Percentiles rank a stretch among this genome's conserved stretches.
Evolutionary conservation across 1,139 yeast genomes (phyloP).

Genomic region (Yamadazyma jaroonii): DNA sequence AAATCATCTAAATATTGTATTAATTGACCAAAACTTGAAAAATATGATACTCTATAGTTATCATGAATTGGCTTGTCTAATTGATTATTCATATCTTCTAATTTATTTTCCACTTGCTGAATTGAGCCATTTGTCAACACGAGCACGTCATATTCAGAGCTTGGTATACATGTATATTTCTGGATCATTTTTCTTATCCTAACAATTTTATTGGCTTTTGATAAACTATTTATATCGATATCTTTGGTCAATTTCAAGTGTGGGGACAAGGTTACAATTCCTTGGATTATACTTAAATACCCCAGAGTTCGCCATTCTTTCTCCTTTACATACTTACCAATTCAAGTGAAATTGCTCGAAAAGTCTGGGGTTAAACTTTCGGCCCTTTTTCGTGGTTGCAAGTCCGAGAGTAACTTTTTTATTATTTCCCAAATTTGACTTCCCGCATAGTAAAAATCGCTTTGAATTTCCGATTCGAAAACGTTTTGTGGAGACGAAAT

Average conservation of each 20-base stretch:
- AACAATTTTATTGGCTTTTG: conserved; percentile 17
- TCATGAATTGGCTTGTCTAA: conserved; percentile 25
- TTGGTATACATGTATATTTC: conserved; percentile 35
- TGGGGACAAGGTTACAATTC: background rate
- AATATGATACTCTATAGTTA: conserved; percentile 24
- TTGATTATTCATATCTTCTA: conserved; percentile 24
- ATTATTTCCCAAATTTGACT: too few species aligned
- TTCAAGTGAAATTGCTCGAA: too few species aligned
- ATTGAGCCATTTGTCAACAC: conserved; percentile 36
- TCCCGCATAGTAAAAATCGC: background rate
- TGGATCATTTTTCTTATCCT: conserved; percentile 28
- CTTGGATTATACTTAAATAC: too few species aligned
- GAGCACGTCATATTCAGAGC: conserved; percentile 32
- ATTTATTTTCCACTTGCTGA: conserved; percentile 28
- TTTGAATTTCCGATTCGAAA: background rate
- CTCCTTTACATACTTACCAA: too few species aligned
- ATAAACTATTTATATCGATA: conserved; percentile 16
- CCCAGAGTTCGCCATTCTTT: too few species aligned
- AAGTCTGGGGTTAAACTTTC: too few species aligned
- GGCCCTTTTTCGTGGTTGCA: too few species aligned
- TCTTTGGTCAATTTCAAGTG: conserved; percentile 5
- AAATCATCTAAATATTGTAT: conserved; percentile 15
- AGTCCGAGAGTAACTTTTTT: too few species aligned
- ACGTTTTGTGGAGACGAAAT: too few species aligned
- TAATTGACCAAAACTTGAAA: conserved; percentile 27